Evolutionary conservation across 2,329 filamentous ascomycete genomes (phyloP), one percentile per base, ranked within the genome.

Genomic region (Aspergillus amoenus): DNA sequence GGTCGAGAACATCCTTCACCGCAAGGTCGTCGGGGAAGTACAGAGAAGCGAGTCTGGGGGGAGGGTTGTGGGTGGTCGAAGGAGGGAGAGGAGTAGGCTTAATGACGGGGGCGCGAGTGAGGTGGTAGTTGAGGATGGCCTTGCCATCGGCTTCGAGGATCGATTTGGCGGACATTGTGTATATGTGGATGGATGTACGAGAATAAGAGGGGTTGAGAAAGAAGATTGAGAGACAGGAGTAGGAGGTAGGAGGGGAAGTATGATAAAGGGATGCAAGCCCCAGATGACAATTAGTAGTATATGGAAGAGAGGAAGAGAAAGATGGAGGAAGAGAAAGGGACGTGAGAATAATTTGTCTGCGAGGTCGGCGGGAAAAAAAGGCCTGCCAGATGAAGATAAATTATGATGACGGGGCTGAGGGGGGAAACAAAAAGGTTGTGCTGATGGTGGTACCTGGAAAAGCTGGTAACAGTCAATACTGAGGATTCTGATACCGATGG

Each of bases 91-190:
- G 92, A 73, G 92, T 93, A 68, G 93, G 90, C 89, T 97, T 97
- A 87, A 99, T 96, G 78, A 96, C 89, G 66, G 92, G 88, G 69
- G 94, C 91, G 76, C 94, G 90, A 71, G 94, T 97, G 81, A 99
- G 92, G 85, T 97, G 94, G 86, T 97, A 99, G 90, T 97, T 97
- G 86, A 99, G 86, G 84, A 99, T 97, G 86, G 94, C 94, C 90
- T 99, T 99, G 87, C 94, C 94, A 83, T 99, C 94, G 84, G 93
- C 93, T 85, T 99, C 94, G 84, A 90, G 82, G 76, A 99, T 97
- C 68, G 93, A 90, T 83, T 99, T 99, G 79, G 94, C 91, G 77
- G 91, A 92, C 91, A 95, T 95, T 73, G 73, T 64, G 62, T 60
- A 59, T 64, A 58, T 62, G 62, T 61, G 63, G 62, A 42, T 59